These are phyloP conservation scores for Apiospora sp. DNA, from an alignment of 2,329 filamentous ascomycete species.

Conservation along the genomic window DNA sequence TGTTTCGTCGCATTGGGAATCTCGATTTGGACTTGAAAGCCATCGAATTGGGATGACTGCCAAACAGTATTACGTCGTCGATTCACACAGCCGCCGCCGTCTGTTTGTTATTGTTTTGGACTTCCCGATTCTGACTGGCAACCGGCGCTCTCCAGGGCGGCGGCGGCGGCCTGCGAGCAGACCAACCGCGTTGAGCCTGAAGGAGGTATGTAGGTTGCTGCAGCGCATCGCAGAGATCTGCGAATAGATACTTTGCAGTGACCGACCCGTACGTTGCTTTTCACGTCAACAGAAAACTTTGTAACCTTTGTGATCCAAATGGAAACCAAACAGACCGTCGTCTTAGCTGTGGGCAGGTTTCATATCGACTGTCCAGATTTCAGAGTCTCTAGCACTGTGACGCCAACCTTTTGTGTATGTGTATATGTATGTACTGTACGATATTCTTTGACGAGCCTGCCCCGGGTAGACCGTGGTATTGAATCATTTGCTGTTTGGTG, in stretches of 20 bases:
- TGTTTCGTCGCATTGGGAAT: not conserved
- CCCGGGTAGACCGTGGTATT: conserved; percentile 1
- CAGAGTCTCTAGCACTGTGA: not conserved
- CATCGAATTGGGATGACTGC: conserved; percentile 10
- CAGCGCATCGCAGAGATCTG: conserved; percentile 11
- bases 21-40: not conserved
- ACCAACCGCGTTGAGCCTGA: not conserved
- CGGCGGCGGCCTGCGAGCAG: not conserved
- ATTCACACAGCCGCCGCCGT: not conserved
- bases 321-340: conserved; percentile 1
- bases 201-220: not conserved
- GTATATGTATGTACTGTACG: conserved; percentile 7
- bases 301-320: not conserved
- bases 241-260: not conserved
- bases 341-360: conserved; percentile 14
- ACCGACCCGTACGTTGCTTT: not conserved
- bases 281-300: not conserved
- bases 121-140: not conserved
- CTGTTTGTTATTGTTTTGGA: conserved; percentile 9
- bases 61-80: conserved; percentile 9
- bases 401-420: not conserved
- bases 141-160: not conserved
- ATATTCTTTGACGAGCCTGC: not conserved
- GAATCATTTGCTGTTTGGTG: conserved; percentile 13
- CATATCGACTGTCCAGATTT: not conserved